Conservation (phyloP, 768 basidiomycete genomes). For the Boletus rufocinnamomeus region DNA sequence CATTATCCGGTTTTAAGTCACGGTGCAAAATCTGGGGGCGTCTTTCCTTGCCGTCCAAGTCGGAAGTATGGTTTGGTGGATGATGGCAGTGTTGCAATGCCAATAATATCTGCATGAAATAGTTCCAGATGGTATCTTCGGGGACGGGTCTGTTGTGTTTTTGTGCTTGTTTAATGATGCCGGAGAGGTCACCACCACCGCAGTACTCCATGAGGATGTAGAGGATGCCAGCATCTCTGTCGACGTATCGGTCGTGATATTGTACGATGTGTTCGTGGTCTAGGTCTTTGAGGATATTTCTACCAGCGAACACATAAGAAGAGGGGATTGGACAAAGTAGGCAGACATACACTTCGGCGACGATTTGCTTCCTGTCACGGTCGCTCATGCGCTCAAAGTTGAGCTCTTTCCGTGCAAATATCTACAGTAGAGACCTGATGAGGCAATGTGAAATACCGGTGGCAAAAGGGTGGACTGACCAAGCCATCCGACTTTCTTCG, state of each 20-base stretch:
- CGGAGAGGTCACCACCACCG: conserved; percentile 91
- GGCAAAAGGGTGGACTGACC: conserved; percentile 48
- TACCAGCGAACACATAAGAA: conserved; percentile 33
- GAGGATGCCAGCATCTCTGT: conserved; percentile 85
- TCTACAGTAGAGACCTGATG: conserved; percentile 39
- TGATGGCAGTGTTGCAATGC: conserved; percentile 94
- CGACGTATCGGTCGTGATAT: conserved; percentile 90
- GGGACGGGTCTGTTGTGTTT: conserved; percentile 72
- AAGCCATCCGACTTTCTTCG: conserved; percentile 78
- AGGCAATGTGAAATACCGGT: conserved; percentile 4
- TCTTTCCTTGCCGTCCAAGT: conserved; percentile 48
- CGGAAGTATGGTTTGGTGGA: conserved; percentile 47
- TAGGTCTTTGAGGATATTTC: conserved; percentile 95
- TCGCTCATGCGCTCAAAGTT: conserved; percentile 98
- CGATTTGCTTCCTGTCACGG: conserved; percentile 94
- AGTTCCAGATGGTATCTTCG: conserved; percentile 95
- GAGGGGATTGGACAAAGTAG: neutral
- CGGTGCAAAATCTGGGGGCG: conserved; percentile 85
- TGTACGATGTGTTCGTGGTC: conserved; percentile 96
- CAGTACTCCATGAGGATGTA: conserved; percentile 99
- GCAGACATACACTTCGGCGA: conserved; percentile 89
- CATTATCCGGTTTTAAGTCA: conserved; percentile 97
- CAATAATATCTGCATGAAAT: conserved; percentile 89
- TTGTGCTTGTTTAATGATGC: conserved; percentile 77
- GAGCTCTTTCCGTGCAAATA: conserved; percentile 91